Conservation (phyloP, 1,284 basidiomycete species). For the Stereum hirsutum region DNA sequence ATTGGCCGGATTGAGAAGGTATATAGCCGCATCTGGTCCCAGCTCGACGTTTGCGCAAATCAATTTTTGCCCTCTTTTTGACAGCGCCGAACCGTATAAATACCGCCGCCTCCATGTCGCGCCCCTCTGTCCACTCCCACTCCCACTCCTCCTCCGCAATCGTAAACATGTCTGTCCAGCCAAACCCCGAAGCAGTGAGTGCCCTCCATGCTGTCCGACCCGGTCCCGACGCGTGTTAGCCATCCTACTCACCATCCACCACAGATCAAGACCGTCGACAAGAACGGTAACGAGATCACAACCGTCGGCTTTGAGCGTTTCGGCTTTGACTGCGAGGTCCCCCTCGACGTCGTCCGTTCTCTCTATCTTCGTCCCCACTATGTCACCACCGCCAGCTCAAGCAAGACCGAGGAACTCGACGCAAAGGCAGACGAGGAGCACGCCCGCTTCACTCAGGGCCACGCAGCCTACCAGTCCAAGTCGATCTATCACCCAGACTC, state of each 20-base stretch:
- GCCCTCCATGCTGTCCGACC: constrained; percentile 6
- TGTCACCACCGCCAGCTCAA: constrained; percentile 34
- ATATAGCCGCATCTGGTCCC: no score
- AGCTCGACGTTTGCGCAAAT: no score
- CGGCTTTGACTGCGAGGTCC: constrained; percentile 81
- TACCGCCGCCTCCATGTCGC: constrained; percentile 12
- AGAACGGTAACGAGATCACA: constrained; percentile 66
- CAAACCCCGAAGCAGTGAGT: constrained; percentile 7
- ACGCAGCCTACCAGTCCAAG: constrained; percentile 65
- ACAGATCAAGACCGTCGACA: constrained; percentile 59
- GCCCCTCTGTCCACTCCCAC: no score
- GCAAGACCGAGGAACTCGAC: constrained; percentile 27
- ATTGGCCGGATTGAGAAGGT: neutral
- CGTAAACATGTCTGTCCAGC: no score
- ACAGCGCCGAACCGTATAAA: no score
- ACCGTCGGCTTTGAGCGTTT: constrained; percentile 77
- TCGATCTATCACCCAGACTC: constrained; percentile 75
- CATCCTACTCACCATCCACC: constrained; percentile 2
- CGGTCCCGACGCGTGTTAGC: no score
- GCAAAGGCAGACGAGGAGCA: constrained; percentile 35
- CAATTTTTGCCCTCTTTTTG: no score
- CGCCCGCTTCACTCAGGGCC: constrained; percentile 43
- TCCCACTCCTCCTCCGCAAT: no score
- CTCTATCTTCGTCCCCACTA: constrained; percentile 84
- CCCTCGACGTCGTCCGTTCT: constrained; percentile 69